Conservation (phyloP, 225 moss, liverwort and hornwort species). For the Marchantia paleacea region DNA sequence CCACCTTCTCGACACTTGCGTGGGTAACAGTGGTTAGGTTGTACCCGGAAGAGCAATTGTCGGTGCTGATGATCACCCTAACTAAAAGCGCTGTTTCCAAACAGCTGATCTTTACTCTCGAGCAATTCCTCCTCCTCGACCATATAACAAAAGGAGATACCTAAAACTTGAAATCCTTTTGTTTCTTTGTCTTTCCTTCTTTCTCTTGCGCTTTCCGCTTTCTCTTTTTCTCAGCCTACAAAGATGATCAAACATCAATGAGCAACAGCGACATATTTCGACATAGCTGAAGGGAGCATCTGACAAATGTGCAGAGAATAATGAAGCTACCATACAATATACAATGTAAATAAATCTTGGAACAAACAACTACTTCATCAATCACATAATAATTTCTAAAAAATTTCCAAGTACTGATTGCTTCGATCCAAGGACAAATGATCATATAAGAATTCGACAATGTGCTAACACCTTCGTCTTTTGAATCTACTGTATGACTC, state of each 20-base stretch:
- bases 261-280: background rate
- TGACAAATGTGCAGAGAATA: too few species aligned
- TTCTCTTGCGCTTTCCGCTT: conserved; percentile 97
- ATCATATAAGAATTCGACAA: too few species aligned
- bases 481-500: background rate
- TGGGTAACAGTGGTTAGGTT: background rate
- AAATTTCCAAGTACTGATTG: too few species aligned
- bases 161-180: conserved; percentile 97
- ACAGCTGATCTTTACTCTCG: background rate
- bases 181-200: conserved; percentile 93
- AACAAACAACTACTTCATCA: too few species aligned
- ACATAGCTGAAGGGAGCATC: too few species aligned
- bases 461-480: too few species aligned
- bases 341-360: too few species aligned
- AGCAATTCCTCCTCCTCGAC: background rate
- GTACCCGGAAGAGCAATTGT: conserved; percentile 2
- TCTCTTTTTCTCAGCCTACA: conserved; percentile 87
- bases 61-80: background rate
- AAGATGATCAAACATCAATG: background rate
- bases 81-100: background rate
- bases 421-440: too few species aligned
- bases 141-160: background rate
- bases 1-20: background rate
- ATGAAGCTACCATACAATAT: too few species aligned
- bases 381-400: too few species aligned